Conservation (phyloP, 1,139 yeast species). For the Debaryomyces psychrophilus region DNA sequence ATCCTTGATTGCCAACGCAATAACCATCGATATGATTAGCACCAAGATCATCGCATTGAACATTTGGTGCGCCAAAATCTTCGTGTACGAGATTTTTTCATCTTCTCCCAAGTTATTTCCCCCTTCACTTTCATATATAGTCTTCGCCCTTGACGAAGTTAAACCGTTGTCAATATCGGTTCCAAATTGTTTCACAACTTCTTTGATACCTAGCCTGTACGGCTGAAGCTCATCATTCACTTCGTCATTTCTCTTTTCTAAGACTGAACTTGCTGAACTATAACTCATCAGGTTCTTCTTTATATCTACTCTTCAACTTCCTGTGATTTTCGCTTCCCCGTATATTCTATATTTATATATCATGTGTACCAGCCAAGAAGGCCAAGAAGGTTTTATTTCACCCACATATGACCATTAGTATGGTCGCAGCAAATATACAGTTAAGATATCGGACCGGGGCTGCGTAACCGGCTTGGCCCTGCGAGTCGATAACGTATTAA, state of each 20-base stretch:
- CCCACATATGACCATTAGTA: not conserved
- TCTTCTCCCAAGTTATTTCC: slow-evolving; percentile 65
- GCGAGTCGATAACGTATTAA: not conserved
- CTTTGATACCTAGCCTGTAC: slow-evolving; percentile 36
- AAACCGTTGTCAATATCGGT: slow-evolving; percentile 55
- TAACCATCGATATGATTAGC: slow-evolving; percentile 70
- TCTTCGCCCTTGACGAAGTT: slow-evolving; percentile 35
- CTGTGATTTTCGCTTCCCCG: not conserved
- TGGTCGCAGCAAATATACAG: not conserved
- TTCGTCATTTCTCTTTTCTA: slow-evolving; percentile 16
- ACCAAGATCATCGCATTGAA: slow-evolving; percentile 84
- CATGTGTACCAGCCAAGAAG: slow-evolving; percentile 6
- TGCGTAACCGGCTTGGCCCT: slow-evolving; percentile 1
- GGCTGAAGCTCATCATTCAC: slow-evolving; percentile 22
- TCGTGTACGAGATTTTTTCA: slow-evolving; percentile 55
- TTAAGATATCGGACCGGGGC: not conserved
- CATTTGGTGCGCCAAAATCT: slow-evolving; percentile 67
- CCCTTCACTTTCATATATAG: slow-evolving; percentile 44
- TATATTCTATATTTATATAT: not conserved
- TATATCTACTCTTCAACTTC: not conserved
- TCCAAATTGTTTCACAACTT: slow-evolving; percentile 38
- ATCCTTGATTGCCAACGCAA: slow-evolving; percentile 74
- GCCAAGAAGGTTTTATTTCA: slow-evolving; percentile 9
- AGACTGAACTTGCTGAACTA: slow-evolving; percentile 12
- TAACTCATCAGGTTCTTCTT: slow-evolving; percentile 4